Evolutionary conservation across 2,329 filamentous ascomycete genomes (phyloP).

Genomic region (Mariannaea elegans): DNA sequence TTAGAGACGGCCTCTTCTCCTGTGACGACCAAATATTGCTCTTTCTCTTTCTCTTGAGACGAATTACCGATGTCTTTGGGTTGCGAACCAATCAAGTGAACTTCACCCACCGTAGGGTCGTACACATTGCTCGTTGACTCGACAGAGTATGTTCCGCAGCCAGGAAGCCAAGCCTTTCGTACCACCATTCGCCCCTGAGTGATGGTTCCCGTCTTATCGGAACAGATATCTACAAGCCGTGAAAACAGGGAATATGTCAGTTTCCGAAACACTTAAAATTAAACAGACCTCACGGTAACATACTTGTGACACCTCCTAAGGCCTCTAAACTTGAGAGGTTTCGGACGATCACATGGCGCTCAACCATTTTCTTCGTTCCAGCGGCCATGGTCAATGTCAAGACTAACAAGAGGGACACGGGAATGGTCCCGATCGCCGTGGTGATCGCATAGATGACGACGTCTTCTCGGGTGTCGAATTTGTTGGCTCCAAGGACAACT

Average conservation of each 20-base stretch:
- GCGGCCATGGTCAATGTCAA: constrained; percentile 65
- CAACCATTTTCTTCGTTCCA: constrained; percentile 57
- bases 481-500: constrained; percentile 50
- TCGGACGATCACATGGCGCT: constrained; percentile 58
- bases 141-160: constrained; percentile 45
- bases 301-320: constrained; percentile 56
- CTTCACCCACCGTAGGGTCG: constrained; percentile 38
- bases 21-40: neutral
- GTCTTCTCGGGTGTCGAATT: constrained; percentile 45
- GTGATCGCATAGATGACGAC: constrained; percentile 51
- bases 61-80: constrained; percentile 23
- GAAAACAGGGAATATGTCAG: neutral
- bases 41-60: constrained; percentile 12
- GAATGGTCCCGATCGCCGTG: constrained; percentile 56
- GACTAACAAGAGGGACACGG: constrained; percentile 55
- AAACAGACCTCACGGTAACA: neutral
- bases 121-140: constrained; percentile 42
- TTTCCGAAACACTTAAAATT: neutral
- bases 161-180: constrained; percentile 43
- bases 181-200: constrained; percentile 45
- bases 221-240: constrained; percentile 38
- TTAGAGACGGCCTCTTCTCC: constrained; percentile 51
- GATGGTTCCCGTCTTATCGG: constrained; percentile 47
- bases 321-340: constrained; percentile 58
- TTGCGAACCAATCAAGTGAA: constrained; percentile 26